Conservation (phyloP, 2,329 filamentous ascomycete genomes). For the Lasiodiplodia citricola region DNA sequence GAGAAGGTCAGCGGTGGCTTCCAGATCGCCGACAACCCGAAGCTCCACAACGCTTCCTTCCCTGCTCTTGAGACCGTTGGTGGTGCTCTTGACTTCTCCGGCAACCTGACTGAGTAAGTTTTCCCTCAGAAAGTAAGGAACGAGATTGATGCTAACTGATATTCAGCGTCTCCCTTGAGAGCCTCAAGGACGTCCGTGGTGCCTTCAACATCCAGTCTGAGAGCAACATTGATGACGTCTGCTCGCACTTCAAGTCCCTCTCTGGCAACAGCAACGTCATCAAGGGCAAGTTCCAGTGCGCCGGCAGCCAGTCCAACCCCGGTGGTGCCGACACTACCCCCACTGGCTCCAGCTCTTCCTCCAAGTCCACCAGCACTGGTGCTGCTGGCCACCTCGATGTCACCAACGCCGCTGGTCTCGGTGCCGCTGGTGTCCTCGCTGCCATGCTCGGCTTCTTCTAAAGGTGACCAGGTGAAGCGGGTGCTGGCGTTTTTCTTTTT, state of each 20-base stretch:
- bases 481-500: constrained; percentile 42
- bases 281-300: constrained; percentile 52
- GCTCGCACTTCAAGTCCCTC: constrained; percentile 49
- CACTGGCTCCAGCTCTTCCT: constrained; percentile 32
- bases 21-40: constrained; percentile 89
- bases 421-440: constrained; percentile 53
- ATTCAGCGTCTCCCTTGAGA: constrained; percentile 71
- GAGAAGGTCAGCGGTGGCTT: constrained; percentile 76
- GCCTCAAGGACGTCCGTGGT: constrained; percentile 52
- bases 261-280: constrained; percentile 46
- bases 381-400: constrained; percentile 50
- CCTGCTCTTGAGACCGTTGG: constrained; percentile 68
- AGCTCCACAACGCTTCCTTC: constrained; percentile 72
- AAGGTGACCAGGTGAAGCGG: constrained; percentile 35
- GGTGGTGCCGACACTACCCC: constrained; percentile 43
- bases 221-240: constrained; percentile 47
- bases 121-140: not conserved
- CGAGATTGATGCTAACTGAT: constrained; percentile 37
- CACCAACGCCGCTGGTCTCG: constrained; percentile 45
- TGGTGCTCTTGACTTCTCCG: constrained; percentile 84
- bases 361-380: constrained; percentile 35
- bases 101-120: constrained; percentile 81
- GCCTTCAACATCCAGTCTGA: constrained; percentile 58
- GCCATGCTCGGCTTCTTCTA: constrained; percentile 55
- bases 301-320: constrained; percentile 45